Evolutionary conservation across 2,329 filamentous ascomycete species (phyloP).

Genomic region (Fonsecaea erecta): DNA sequence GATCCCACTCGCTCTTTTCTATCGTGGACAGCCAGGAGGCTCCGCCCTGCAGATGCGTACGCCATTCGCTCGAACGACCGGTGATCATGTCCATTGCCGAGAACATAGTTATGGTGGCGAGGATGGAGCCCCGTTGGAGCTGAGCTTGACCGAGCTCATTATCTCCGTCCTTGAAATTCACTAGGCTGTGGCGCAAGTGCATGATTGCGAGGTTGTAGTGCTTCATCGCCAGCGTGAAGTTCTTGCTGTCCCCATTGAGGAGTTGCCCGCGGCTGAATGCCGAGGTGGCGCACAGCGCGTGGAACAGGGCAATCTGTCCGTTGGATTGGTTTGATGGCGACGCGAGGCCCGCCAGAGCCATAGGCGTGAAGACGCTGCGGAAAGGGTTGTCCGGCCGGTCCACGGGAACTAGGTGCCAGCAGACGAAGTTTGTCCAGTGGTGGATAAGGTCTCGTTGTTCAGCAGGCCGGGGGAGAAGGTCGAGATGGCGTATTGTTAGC

Average conservation of each 20-base stretch:
- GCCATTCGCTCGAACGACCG: conserved; percentile 37
- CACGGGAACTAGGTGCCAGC: conserved; percentile 41
- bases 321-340: conserved; percentile 34
- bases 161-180: conserved; percentile 41
- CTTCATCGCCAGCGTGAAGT: conserved; percentile 40
- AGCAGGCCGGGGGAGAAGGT: conserved; percentile 26
- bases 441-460: conserved; percentile 39
- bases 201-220: conserved; percentile 41
- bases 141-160: conserved; percentile 14
- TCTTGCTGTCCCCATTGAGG: conserved; percentile 33
- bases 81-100: conserved; percentile 36
- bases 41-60: conserved; percentile 38
- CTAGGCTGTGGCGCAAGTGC: conserved; percentile 43
- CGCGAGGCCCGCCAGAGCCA: conserved; percentile 29
- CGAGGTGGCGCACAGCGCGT: conserved; percentile 41
- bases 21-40: conserved; percentile 34
- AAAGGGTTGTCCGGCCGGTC: conserved; percentile 41
- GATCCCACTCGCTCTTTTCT: conserved; percentile 23
- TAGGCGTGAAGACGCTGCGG: conserved; percentile 39
- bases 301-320: conserved; percentile 41
- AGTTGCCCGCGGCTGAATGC: conserved; percentile 41
- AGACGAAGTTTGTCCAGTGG: conserved; percentile 42
- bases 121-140: conserved; percentile 29
- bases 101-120: conserved; percentile 35
- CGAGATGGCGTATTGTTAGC: conserved; percentile 23